A percentile compares a stretch with the other conserved stretches of the same genome.
Conservation (phyloP, 768 basidiomycete species). For the Gloeopeniophorella convolvens region DNA sequence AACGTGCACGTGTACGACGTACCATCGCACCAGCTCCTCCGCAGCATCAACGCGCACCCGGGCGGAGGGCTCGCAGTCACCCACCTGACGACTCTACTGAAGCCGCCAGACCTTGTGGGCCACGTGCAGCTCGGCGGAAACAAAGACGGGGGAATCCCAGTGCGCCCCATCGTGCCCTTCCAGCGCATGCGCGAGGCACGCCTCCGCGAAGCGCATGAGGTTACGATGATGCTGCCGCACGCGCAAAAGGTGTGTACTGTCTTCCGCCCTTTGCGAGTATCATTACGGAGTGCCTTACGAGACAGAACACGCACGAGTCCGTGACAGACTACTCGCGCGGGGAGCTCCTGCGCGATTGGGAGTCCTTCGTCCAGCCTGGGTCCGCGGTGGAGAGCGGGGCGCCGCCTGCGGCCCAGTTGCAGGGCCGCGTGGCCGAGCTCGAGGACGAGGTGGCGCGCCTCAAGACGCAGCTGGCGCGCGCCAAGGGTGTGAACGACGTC, state of each 20-base stretch:
- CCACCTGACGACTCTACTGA: slow-evolving; percentile 69
- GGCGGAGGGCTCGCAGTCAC: slow-evolving; percentile 53
- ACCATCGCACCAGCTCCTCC: slow-evolving; percentile 83
- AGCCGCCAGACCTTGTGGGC: slow-evolving; percentile 82
- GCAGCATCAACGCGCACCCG: slow-evolving; percentile 70
- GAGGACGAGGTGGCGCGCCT: slow-evolving; percentile 65
- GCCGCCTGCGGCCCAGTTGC: slow-evolving; percentile 34
- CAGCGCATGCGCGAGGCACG: slow-evolving; percentile 67
- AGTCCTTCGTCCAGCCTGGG: slow-evolving; percentile 52
- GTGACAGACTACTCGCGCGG: slow-evolving; percentile 39
- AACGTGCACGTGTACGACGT: slow-evolving; percentile 78
- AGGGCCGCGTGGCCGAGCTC: slow-evolving; percentile 57
- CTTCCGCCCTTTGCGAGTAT: neutral
- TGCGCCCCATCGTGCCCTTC: slow-evolving; percentile 61
- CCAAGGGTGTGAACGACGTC: slow-evolving; percentile 85
- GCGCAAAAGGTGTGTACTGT: slow-evolving; percentile 35
- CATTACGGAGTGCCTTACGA: neutral
- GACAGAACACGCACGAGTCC: slow-evolving; percentile 21
- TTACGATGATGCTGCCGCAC: slow-evolving; percentile 52
- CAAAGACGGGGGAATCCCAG: slow-evolving; percentile 50
- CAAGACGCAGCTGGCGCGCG: slow-evolving; percentile 66
- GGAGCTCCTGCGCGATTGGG: slow-evolving; percentile 60
- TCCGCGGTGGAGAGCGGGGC: slow-evolving; percentile 25
- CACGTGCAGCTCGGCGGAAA: slow-evolving; percentile 52
- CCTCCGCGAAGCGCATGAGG: slow-evolving; percentile 62